Percentiles rank a stretch among this genome's conserved stretches.
Conservation (phyloP, 2,329 filamentous ascomycete species). For the Aulographum hederae region DNA sequence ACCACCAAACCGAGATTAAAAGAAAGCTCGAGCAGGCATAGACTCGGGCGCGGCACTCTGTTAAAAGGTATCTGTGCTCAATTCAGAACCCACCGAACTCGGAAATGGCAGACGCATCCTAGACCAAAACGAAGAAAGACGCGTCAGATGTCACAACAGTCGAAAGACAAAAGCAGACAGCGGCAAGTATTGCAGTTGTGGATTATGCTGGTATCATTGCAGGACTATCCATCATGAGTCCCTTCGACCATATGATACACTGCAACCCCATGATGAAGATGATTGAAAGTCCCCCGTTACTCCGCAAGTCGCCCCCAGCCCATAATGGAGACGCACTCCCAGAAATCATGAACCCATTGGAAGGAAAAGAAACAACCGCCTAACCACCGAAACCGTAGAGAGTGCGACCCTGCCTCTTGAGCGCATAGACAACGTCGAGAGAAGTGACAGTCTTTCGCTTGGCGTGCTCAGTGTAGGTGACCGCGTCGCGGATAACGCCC, state of each 20-base stretch:
- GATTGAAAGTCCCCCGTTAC: not conserved
- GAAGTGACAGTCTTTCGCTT: slow-evolving; percentile 58
- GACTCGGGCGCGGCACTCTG: too few species aligned
- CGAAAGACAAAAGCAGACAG: too few species aligned
- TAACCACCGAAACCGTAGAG: slow-evolving; percentile 54
- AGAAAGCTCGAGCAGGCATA: too few species aligned
- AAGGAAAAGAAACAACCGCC: slow-evolving; percentile 8
- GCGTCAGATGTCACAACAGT: too few species aligned
- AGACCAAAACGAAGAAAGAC: too few species aligned
- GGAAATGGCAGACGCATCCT: too few species aligned
- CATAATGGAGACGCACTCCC: not conserved
- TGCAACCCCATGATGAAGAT: not conserved
- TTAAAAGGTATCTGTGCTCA: too few species aligned
- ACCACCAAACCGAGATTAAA: too few species aligned
- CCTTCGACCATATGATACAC: not conserved
- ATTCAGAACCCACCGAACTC: too few species aligned
- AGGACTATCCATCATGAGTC: not conserved
- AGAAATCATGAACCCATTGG: not conserved
- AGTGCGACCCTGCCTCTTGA: slow-evolving; percentile 46
- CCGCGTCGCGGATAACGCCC: slow-evolving; percentile 60
- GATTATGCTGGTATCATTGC: not conserved
- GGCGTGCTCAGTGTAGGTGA: slow-evolving; percentile 70
- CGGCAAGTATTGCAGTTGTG: too few species aligned
- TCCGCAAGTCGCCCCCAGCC: not conserved
- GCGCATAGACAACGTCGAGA: slow-evolving; percentile 43